Evolutionary conservation across 768 basidiomycete genomes (phyloP), one percentile per base, ranked within the genome.

Genomic region (Lentinula sp.): DNA sequence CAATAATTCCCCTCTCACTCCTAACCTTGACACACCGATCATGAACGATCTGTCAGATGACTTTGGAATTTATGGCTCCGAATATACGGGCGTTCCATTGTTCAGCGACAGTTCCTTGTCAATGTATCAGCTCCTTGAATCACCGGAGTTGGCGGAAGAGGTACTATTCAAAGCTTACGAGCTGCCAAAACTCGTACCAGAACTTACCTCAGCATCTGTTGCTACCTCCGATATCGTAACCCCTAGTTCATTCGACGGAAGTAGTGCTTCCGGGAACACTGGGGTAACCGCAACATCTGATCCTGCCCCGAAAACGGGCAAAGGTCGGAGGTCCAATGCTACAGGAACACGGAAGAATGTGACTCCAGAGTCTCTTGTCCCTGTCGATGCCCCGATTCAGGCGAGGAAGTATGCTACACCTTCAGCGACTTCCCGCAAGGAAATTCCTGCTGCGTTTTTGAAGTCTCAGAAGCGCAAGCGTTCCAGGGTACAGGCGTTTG

Each of bases 361-460:
- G 48, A 82, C 82, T 5, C 86, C 90, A 3, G 82, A 82, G 35
- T 68, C 80, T 2, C 80, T 92, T n/a, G 82, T 94, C 18, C 80
- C 87, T 18, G 69, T 86, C 65, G 85, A 88, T 57, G 93, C 93
- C 1, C 93, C 93, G 0, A 91, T 88, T 1, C 93, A 95, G 69
- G 46, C 81, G 0, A 85, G 93, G 64, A 82, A 82, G 20, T 94
- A 94, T 67, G 68, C 83, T 15, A 80, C 80, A 0, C 86, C 90
- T 0, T 93, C 90, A 0, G 71, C 79, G 1, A 95, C 93, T 0
- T 93, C 93, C 18, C 81, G 86, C 55, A 94, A 93, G 74, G 85
- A 86, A 48, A 71, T 93, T 20, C 91, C 92, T 1, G 81, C 79
- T 1, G 81, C 79, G 20, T 85, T 85, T 64, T 77, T 78, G 53